Conservation (phyloP, 306 rosid genomes). For the Geum urbanum region DNA sequence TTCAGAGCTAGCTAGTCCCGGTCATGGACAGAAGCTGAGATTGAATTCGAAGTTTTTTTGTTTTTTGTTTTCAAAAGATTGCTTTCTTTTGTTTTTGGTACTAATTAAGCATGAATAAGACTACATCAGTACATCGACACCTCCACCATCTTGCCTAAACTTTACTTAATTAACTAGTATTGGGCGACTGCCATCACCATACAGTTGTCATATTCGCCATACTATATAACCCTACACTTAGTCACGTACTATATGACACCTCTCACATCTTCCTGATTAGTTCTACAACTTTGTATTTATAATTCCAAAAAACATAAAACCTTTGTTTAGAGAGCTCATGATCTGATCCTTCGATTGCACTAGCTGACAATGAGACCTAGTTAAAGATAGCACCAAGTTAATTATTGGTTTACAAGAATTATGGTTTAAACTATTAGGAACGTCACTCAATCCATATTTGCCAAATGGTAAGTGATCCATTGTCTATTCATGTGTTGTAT, state of each 20-base stretch:
- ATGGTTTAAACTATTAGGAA: neutral
- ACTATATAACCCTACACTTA: neutral
- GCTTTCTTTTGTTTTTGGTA: neutral
- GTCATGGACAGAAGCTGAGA: neutral
- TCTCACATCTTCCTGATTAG: neutral
- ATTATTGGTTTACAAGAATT: neutral
- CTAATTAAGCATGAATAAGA: too few species aligned
- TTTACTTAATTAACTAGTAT: constrained; percentile 9
- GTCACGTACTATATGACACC: neutral
- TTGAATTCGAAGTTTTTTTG: neutral
- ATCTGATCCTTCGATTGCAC: neutral
- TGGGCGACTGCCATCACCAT: constrained; percentile 16
- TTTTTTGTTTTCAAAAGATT: neutral
- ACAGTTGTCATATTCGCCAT: constrained; percentile 15
- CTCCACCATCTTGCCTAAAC: constrained; percentile 4
- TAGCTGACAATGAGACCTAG: constrained; percentile 4
- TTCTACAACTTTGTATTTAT: neutral
- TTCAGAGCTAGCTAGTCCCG: neutral
- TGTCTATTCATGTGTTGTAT: neutral
- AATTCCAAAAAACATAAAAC: too few species aligned
- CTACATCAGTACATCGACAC: too few species aligned
- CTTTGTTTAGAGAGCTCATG: neutral
- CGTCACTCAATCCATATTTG: constrained; percentile 9
- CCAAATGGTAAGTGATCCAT: neutral
- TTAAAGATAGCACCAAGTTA: neutral